phyloP scores from a whole-genome alignment of 768 basidiomycete species.

The Sistotremastrum suecicum region DNA sequence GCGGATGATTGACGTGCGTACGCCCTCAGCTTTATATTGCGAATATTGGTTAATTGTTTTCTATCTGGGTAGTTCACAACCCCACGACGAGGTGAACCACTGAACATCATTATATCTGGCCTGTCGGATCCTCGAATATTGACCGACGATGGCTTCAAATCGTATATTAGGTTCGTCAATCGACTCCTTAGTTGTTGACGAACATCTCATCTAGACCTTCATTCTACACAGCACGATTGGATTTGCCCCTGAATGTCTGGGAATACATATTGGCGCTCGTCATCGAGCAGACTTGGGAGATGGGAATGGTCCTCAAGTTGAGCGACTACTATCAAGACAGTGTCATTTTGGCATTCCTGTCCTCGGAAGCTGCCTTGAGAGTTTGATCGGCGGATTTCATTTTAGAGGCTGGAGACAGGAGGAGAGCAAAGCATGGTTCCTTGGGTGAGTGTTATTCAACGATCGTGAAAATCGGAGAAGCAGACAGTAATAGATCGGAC shows the following conservation, averaged over 20 bases:
- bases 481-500: no score
- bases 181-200: not conserved
- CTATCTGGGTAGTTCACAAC: constrained; percentile 40
- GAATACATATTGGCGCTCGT: constrained; percentile 58
- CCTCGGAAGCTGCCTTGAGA: constrained; percentile 86
- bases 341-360: constrained; percentile 51
- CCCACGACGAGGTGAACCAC: constrained; percentile 55
- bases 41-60: no score
- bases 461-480: no score
- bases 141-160: constrained; percentile 53
- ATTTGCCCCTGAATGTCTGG: constrained; percentile 71
- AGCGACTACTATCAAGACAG: constrained; percentile 65
- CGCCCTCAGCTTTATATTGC: no score
- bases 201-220: not conserved
- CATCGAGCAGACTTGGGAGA: constrained; percentile 79
- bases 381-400: constrained; percentile 53
- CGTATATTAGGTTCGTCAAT: constrained; percentile 46
- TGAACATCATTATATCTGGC: constrained; percentile 74
- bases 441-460: no score
- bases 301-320: constrained; percentile 52
- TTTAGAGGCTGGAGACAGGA: constrained; percentile 87
- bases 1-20: constrained; percentile 56
- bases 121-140: constrained; percentile 69
- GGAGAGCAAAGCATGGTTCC: constrained; percentile 64
- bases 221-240: constrained; percentile 47